Conservation (phyloP, 2,329 filamentous ascomycete genomes). For the Cadophora gregata region DNA sequence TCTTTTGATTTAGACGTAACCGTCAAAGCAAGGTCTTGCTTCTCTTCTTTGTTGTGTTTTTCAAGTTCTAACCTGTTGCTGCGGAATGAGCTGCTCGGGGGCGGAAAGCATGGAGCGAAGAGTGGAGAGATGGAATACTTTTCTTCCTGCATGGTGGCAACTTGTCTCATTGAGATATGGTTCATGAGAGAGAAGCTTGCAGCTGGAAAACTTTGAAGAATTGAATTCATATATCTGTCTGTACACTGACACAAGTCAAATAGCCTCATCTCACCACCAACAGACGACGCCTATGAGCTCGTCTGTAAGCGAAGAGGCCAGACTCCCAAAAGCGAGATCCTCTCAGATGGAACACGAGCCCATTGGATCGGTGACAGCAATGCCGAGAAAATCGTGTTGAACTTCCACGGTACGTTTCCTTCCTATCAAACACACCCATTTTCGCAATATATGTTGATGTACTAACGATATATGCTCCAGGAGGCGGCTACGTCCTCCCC, state of each 20-base stretch:
- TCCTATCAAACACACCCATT: not conserved
- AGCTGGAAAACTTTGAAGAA: not conserved
- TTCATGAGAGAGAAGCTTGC: not conserved
- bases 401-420: conserved; percentile 50
- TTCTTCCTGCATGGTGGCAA: too few species aligned
- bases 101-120: too few species aligned
- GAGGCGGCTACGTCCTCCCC: conserved; percentile 61
- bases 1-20: too few species aligned
- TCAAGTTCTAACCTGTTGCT: too few species aligned
- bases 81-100: too few species aligned
- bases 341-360: conserved; percentile 49
- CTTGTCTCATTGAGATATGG: too few species aligned
- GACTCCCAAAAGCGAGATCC: conserved; percentile 35
- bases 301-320: conserved; percentile 37
- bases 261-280: conserved; percentile 34
- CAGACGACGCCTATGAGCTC: conserved; percentile 36
- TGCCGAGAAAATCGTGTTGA: conserved; percentile 51
- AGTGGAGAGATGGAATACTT: too few species aligned
- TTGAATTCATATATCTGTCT: too few species aligned
- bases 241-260: not conserved
- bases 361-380: conserved; percentile 53
- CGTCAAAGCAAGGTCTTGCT: too few species aligned
- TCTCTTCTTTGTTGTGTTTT: not conserved
- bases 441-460: not conserved
- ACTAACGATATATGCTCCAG: conserved; percentile 40